Evolutionary conservation across 192 early-diverging fungal genomes (phyloP), one percentile per base, ranked within the genome.

Genomic region (Thoreauomyces humboldtii): DNA sequence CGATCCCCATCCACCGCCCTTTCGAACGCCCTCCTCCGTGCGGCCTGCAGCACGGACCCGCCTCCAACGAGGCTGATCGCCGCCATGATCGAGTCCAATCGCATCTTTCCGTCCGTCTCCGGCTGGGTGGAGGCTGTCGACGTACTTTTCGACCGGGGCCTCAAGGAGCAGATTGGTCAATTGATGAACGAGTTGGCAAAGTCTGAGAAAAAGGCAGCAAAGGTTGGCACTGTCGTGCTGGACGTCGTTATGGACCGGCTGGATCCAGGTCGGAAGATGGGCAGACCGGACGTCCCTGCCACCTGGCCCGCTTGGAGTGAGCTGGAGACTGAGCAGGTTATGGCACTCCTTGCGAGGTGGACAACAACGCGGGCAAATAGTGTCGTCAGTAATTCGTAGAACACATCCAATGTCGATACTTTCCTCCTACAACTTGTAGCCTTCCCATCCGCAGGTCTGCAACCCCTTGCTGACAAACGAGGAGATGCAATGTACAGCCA

Each of bases 81-180:
- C 24, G 61, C n/a, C 17, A 11, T 48, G 4, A 48, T 21, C n/a
- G 7, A 51, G 17, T 33, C 31, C n/a, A 43, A 60, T 1, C 9
- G 19, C 29, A 2, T 43, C 22, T 24, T n/a, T 1, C 61, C 61
- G 61, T 27, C 45, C 7, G 45, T 62, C 21, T 12, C 61, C 6
- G 61, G 61, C 0, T 62, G 61, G 61, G 19, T 62, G 27, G 32
- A 9, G 1, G 27, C 35, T 27, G 28, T 62, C 46, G 61, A 62
- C 61, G 32, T 32, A 6, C n/a, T 62, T 7, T 25, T 48, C 7
- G 44, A 48, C 32, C 9, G 19, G 12, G 7, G 27, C 21, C 57
- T 11, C 7, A 5, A 21, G 15, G 5, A 12, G 4, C 36, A 59
- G 12, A 7, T 59, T 7, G 22, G 57, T 19, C 7, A 42, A 5